phyloP scores from a whole-genome alignment of 805 yeast genomes.

The Teunomyces funiuensis region DNA sequence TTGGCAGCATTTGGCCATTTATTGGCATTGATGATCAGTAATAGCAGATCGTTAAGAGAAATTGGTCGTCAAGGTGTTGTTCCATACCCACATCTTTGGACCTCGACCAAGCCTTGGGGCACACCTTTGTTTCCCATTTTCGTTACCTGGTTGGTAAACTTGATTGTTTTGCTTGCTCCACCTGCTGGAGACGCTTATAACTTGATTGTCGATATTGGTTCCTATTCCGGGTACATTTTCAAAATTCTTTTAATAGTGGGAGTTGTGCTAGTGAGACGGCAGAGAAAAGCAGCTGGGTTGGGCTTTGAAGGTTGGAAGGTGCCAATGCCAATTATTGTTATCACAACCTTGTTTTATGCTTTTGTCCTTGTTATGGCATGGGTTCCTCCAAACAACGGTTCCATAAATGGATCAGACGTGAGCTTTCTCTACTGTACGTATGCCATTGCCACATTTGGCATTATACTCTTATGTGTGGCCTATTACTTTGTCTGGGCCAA shows the following conservation, averaged over 20 bases:
- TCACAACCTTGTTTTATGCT: constrained; percentile 31
- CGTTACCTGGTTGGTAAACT: constrained; percentile 24
- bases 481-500: constrained; percentile 39
- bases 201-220: constrained; percentile 30
- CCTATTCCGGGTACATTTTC: constrained; percentile 29
- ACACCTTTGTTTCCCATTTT: constrained; percentile 28
- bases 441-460: constrained; percentile 37
- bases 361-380: constrained; percentile 43
- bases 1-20: constrained; percentile 34
- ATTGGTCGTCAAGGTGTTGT: constrained; percentile 35
- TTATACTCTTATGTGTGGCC: constrained; percentile 27
- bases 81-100: constrained; percentile 28
- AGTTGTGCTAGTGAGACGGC: constrained; percentile 24
- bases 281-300: constrained; percentile 30
- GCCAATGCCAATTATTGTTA: constrained; percentile 31
- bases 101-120: constrained; percentile 30
- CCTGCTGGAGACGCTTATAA: constrained; percentile 37
- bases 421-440: constrained; percentile 43
- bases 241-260: constrained; percentile 27
- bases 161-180: constrained; percentile 29
- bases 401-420: constrained; percentile 41
- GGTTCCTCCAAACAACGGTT: constrained; percentile 40
- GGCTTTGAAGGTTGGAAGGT: constrained; percentile 32
- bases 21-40: constrained; percentile 26
- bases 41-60: constrained; percentile 31